Evolutionary conservation across 176 grass and related monocot genomes (phyloP), one percentile per base, ranked within the genome.

Genomic region (Calamus simplicifolius): DNA sequence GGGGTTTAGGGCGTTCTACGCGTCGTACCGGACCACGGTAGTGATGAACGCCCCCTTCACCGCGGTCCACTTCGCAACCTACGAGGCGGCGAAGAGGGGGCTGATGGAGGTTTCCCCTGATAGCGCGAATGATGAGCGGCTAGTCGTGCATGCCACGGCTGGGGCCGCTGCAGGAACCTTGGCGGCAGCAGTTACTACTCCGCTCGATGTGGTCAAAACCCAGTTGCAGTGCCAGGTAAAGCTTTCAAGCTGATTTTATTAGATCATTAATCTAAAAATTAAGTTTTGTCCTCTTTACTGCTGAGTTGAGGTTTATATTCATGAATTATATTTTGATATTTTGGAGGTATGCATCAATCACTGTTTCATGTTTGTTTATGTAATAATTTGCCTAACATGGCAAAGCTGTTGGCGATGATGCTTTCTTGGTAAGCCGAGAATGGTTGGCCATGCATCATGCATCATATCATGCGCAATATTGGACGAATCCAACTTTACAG

Each of bases 11-110:
- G 65, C 65, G 27, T 68, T 68, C 51, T 68, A 35, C 18, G 65
- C 51, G 18, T 68, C 65, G 28, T 68, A 68, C 18, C 54, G 6
- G 65, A 68, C 65, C 27, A 68, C 65, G 18, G 65, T 68, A n/a
- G 29, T 68, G 52, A 68, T 68, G 65, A 68, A 68, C 52, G 65
- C 65, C 28, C 65, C 65, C 27, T 68, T 38, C 27, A 68, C 65
- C 0, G 65, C 65, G n/a, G 65, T 68, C 51, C 65, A 68, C 65
- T 68, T 68, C 23, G 65, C 65, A 27, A 68, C 65, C 18, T 68
- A 68, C 56, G 65, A 68, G 52, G 65, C 65, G 1, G 52, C 29
- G 2, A 68, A 68, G 65, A 68, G 27, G 28, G 65, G 65, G 27
- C 52, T 68, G 17, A 38, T 3, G 27, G 51, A 68, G 52, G 8